Evolutionary conservation across 306 rosid species (phyloP).

Genomic region (Phaseolus lunatus): DNA sequence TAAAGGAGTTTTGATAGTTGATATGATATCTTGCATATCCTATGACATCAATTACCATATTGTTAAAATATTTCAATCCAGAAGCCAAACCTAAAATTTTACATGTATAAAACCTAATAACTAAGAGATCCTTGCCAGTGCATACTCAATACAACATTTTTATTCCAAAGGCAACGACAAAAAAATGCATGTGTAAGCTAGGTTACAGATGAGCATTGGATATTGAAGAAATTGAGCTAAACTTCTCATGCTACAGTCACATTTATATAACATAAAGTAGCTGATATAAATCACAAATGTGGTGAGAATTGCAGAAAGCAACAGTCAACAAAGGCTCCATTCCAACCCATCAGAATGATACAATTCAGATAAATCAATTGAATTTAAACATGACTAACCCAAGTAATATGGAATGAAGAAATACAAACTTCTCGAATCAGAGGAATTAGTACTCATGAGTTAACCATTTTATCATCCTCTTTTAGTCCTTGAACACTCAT

Average conservation of each 20-base stretch:
- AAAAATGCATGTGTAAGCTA: background rate
- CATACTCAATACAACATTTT: background rate
- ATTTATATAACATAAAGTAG: background rate
- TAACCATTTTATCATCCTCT: background rate
- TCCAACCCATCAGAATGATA: background rate
- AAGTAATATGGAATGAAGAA: background rate
- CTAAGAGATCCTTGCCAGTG: background rate
- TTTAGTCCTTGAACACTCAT: background rate
- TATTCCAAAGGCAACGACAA: background rate
- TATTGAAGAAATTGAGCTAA: background rate
- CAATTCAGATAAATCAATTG: background rate
- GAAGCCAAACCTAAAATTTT: background rate
- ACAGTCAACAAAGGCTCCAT: background rate
- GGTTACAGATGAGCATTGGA: background rate
- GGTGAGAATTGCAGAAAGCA: conserved; percentile 1
- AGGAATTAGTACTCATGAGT: background rate
- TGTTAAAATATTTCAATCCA: background rate
- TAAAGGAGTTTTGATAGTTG: background rate
- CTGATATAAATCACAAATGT: background rate
- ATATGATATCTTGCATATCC: background rate
- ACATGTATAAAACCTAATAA: background rate
- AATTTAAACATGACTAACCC: background rate
- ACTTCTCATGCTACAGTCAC: background rate
- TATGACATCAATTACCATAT: background rate
- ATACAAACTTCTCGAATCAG: background rate